Evolutionary conservation across 2,329 filamentous ascomycete species (phyloP), one percentile per base, ranked within the genome.

Genomic region (Claviceps sp.): DNA sequence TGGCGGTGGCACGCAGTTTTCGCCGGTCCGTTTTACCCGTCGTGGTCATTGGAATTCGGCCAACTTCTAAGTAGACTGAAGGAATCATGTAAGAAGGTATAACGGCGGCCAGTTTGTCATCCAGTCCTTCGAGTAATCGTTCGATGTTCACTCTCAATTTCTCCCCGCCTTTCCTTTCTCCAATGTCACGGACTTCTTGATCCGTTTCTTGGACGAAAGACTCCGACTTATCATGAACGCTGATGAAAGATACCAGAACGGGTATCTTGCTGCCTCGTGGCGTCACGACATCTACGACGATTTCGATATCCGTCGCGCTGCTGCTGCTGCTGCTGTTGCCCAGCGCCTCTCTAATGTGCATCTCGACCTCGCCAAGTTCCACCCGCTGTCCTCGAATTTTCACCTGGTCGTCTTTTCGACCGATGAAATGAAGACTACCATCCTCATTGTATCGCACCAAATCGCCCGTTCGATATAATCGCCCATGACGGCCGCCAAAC

Each of bases 321-420:
- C 14, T 20, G 29, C 26, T 26, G 13, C 2, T 39, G 9, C 14
- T 39, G 17, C 14, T 26, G 44, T n/a, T 16, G 11, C 20, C 44
- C 22, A 45, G 20, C 44, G 26, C 44, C 23, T 34, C 4, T 22
- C 26, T 45, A 13, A 45, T 45, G 9, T 45, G 44, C 26, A 29
- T 29, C 37, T 60, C 58, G 1, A 60, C 52, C 29, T 59, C 58
- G 1, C 44, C 55, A 0, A 55, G 52, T 47, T 63, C 61, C n/a
- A 63, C 50, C 5, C 61, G 57, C 40, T 61, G 57, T n/a, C 61
- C 61, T 4, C 58, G 50, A 11, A 63, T 55, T 53, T 62, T 62
- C 43, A 58, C 50, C 17, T 62, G 60, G 1, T 50, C 45, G 26
- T 62, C 60, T 17, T 59, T 53, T 8, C 60, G 59, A 0, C 60